These are phyloP conservation scores for Pleurotus djamor DNA, from an alignment of 768 basidiomycete genomes.

Conservation along the genomic window DNA sequence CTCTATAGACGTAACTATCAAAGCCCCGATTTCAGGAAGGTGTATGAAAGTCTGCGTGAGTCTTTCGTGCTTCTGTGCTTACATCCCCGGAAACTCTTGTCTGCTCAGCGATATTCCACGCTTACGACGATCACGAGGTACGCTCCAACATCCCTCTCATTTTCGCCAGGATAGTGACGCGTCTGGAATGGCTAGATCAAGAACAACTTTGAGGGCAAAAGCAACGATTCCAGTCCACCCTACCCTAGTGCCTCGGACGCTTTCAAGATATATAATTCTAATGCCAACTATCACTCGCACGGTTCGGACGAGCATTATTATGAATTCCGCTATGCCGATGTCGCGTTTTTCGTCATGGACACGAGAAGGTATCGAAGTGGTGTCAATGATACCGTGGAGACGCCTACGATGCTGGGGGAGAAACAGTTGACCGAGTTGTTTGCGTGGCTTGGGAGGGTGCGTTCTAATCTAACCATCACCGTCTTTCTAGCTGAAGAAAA, in stretches of 20 bases:
- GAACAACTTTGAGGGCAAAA: slow-evolving; percentile 64
- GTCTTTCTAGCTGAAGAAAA: background rate
- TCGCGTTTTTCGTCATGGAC: slow-evolving; percentile 79
- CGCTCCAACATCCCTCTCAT: background rate
- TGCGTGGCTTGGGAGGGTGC: slow-evolving; percentile 59
- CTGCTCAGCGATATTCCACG: slow-evolving; percentile 56
- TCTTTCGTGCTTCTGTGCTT: slow-evolving; percentile 11
- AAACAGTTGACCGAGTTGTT: slow-evolving; percentile 58
- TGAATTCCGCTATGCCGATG: slow-evolving; percentile 64
- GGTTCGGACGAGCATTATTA: slow-evolving; percentile 48
- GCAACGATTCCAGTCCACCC: slow-evolving; percentile 48
- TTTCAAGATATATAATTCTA: slow-evolving; percentile 60
- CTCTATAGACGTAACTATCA: slow-evolving; percentile 68
- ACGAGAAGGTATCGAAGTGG: slow-evolving; percentile 58
- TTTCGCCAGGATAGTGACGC: no score
- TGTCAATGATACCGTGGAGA: slow-evolving; percentile 30
- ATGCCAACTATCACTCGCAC: slow-evolving; percentile 58
- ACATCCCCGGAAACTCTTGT: background rate
- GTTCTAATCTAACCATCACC: slow-evolving; percentile 1
- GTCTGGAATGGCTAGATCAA: no score
- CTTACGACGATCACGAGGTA: slow-evolving; percentile 76
- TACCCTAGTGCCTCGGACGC: slow-evolving; percentile 60
- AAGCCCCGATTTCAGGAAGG: slow-evolving; percentile 59
- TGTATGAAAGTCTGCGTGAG: slow-evolving; percentile 72
- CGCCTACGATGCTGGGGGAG: slow-evolving; percentile 69